Conservation (phyloP, 139 green algal genomes). For the Micractinium conductrix region DNA sequence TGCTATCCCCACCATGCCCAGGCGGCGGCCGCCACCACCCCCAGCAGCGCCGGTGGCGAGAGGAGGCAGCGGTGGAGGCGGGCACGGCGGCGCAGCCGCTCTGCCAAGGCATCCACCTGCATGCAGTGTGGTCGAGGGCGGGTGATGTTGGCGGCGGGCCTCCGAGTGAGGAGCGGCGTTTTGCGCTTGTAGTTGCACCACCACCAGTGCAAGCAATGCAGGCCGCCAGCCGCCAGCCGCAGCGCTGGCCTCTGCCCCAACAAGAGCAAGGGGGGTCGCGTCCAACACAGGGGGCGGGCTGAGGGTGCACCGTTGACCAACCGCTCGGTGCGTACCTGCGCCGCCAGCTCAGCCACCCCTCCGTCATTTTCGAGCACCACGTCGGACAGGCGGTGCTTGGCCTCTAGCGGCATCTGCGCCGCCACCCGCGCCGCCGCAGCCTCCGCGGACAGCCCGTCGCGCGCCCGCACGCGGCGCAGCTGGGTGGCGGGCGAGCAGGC, state of each 20-base stretch:
- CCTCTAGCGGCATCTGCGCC: conserved; percentile 72
- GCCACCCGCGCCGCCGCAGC: conserved; percentile 59
- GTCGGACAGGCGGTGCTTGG: conserved; percentile 61
- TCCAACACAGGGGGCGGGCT: too few relatives aligned
- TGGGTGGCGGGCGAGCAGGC: conserved; percentile 51
- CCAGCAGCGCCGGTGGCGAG: conserved; percentile 40
- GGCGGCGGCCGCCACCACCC: not conserved
- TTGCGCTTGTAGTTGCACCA: too few relatives aligned
- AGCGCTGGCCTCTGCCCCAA: too few relatives aligned
- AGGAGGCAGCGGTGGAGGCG: conserved; percentile 31
- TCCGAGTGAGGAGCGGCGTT: too few relatives aligned
- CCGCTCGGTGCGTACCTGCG: too few relatives aligned
- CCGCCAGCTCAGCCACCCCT: conserved; percentile 42
- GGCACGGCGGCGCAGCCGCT: not conserved
- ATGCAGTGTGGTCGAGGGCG: too few relatives aligned
- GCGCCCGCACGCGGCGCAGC: conserved; percentile 62
- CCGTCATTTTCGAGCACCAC: conserved; percentile 72
- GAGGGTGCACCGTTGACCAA: too few relatives aligned
- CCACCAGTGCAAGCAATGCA: too few relatives aligned
- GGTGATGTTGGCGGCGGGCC: too few relatives aligned
- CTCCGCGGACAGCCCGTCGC: conserved; percentile 55
- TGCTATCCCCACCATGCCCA: not conserved
- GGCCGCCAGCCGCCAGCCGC: too few relatives aligned
- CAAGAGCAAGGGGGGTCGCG: too few relatives aligned
- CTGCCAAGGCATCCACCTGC: not conserved